Evolutionary conservation across 108 stramenopile species (phyloP).

Genomic region (Skeletonema tropicum): DNA sequence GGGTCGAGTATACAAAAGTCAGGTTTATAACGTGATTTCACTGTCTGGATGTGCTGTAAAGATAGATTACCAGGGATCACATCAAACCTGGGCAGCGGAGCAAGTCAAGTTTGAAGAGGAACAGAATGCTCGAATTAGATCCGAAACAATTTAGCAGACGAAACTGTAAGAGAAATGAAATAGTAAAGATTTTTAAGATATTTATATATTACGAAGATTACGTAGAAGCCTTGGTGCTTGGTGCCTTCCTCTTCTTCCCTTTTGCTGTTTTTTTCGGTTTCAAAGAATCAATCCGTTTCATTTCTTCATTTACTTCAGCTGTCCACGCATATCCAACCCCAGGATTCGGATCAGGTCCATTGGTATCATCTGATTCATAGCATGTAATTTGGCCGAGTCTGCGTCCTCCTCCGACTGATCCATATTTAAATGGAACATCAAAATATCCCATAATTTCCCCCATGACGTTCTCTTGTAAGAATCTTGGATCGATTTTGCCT

Average conservation of each 20-base stretch:
- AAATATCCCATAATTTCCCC: background rate
- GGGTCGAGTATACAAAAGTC: conserved; percentile 86
- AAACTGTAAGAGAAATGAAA: background rate
- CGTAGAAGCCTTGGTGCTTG: background rate
- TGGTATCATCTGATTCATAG: background rate
- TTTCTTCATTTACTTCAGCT: conserved; percentile 1
- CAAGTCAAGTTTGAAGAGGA: conserved; percentile 18
- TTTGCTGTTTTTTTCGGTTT: background rate
- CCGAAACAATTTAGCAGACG: conserved; percentile 17
- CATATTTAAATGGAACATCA: background rate
- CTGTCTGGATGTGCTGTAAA: conserved; percentile 70
- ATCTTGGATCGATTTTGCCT: background rate
- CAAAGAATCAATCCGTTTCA: background rate
- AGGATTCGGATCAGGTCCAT: background rate
- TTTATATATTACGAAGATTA: background rate
- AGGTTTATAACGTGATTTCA: conserved; percentile 89
- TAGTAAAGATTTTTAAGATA: background rate
- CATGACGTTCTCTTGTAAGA: background rate
- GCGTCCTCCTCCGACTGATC: background rate
- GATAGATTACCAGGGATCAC: conserved; percentile 51
- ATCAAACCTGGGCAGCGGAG: conserved; percentile 17
- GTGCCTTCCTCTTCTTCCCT: conserved; percentile 7
- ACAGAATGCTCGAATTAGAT: conserved; percentile 22
- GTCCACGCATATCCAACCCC: background rate
- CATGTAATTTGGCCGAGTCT: too few species aligned